Base-by-base conservation (phyloP, 352 stramenopile genomes). In the Globisporangium sylvaticum region DNA sequence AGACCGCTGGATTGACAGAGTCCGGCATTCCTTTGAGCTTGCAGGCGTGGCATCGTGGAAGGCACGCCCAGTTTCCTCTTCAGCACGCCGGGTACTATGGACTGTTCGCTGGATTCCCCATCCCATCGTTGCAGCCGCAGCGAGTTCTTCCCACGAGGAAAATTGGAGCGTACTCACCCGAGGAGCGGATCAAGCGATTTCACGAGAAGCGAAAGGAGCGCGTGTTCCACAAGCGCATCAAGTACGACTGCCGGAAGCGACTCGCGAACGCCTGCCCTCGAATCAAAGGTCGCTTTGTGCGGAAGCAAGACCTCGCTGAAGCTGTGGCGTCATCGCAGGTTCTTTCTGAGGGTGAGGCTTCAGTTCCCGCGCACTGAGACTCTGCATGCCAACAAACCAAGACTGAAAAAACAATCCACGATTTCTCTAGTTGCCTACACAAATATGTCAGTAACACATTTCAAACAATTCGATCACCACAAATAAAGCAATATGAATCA, bases 161-260 rank as follows among this genome's bases (percentile, higher is more conserved):
- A 52, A 90, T 93, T 62, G 84, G 84, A 15, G 80, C 80, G 46
- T 93, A 93, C 63, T 73, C 72, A 15, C 85, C 85, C 0, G 69
- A 79, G 15, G 72, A 85, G 60, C 81, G 83, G 39, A 76, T 93
- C 39, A 69, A 73, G 46, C 83, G 83, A 25, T 93, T 91, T 66
- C 81, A 82, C 37, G 80, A 87, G 46, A 93, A 93, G 77, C 81
- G 85, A 58, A 87, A 90, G 61, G 73, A 79, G 61, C 81, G 82
- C 32, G 82, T 91, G 50, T 92, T 81, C 52, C 75, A 83, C 64
- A 90, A 91, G 65, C 79, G 78, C 58, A 74, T 90, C 74, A 90
- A 90, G 66, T 92, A 92, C 67, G 80, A 75, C 53, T 90, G 82
- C 66, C 82, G 84, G 61, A 88, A 90, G 64, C 79, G 77, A 0